Evolutionary conservation across 2,329 filamentous ascomycete species (phyloP).

Genomic region (Zalaria sp.): DNA sequence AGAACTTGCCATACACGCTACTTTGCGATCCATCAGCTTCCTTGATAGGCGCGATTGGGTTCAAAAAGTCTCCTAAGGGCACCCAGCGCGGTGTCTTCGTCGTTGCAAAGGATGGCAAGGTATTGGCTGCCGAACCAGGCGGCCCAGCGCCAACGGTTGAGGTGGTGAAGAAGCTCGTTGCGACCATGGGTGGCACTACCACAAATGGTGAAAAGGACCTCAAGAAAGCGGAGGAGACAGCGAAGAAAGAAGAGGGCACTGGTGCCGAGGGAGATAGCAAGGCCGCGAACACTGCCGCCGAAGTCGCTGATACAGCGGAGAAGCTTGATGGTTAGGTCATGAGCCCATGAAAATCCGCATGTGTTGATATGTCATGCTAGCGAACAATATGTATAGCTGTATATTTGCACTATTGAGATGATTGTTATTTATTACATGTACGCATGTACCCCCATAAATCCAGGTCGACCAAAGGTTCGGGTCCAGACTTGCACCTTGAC

Average conservation of each 20-base stretch:
- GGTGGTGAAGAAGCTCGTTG: conserved; percentile 58
- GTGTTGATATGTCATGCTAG: no score
- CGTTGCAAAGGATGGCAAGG: conserved; percentile 52
- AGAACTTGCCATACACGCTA: conserved; percentile 75
- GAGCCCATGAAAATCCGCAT: neutral
- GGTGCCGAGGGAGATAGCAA: conserved; percentile 18
- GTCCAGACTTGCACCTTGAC: no score
- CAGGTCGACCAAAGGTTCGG: no score
- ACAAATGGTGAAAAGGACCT: conserved; percentile 14
- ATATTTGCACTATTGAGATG: no score
- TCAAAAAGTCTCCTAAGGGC: conserved; percentile 71
- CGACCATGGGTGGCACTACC: conserved; percentile 22
- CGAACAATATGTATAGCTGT: no score
- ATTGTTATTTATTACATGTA: no score
- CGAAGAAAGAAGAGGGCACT: conserved; percentile 11
- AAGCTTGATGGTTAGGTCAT: conserved; percentile 9
- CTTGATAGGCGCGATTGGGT: conserved; percentile 73
- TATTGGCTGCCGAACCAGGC: conserved; percentile 60
- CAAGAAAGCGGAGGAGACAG: conserved; percentile 20
- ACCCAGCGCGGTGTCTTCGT: conserved; percentile 81
- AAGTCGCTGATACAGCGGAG: conserved; percentile 32
- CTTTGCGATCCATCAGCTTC: conserved; percentile 66
- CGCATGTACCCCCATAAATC: no score
- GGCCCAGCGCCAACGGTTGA: conserved; percentile 66
- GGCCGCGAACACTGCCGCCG: conserved; percentile 23